Conservation (phyloP, 1,139 yeast species). For the Suhomyces atakaporum region DNA sequence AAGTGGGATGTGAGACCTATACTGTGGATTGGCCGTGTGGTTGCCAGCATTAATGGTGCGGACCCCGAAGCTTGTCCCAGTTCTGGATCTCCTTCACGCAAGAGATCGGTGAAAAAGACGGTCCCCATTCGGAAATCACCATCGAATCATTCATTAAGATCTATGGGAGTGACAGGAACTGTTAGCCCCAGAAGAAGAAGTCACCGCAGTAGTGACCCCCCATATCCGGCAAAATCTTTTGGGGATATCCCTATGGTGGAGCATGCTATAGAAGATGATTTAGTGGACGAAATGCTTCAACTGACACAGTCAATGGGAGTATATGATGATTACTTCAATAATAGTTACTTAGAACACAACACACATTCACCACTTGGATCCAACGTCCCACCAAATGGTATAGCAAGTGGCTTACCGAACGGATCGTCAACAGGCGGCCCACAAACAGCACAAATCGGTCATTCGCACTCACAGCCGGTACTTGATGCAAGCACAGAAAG, state of each 20-base stretch:
- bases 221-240: conserved; percentile 9
- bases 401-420: no score
- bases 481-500: no score
- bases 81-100: conserved; percentile 6
- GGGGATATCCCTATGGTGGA: conserved; percentile 9
- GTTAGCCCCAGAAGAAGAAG: conserved; percentile 6
- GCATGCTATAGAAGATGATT: conserved; percentile 9
- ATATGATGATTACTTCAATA: conserved; percentile 12
- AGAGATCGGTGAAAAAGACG: conserved; percentile 8
- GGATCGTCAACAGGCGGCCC: no score
- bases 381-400: no score
- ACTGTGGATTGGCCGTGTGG: conserved; percentile 4
- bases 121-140: conserved; percentile 8
- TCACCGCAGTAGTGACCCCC: conserved; percentile 12
- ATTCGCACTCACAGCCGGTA: background rate
- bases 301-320: conserved; percentile 5
- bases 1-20: background rate
- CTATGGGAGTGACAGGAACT: conserved; percentile 2
- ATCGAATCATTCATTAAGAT: conserved; percentile 9
- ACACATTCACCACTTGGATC: no score
- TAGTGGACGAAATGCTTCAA: conserved; percentile 6
- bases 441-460: background rate
- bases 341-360: conserved; percentile 1
- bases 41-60: background rate
- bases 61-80: no score